Conservation (phyloP, 768 basidiomycete species). For the Tricholoma sp. region DNA sequence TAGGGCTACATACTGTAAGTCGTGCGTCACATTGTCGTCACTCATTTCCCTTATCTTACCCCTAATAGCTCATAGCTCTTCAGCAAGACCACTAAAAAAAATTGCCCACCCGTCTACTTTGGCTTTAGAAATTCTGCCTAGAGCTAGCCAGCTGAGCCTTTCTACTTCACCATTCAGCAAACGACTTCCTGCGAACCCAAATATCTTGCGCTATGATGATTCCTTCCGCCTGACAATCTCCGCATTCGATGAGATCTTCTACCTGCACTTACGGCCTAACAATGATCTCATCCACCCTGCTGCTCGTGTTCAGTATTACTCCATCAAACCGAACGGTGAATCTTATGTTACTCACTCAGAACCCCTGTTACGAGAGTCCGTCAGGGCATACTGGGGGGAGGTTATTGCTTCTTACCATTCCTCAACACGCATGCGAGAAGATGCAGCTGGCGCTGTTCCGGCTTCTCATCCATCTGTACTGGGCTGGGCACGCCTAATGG, state of each 20-base stretch:
- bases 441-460: constrained; percentile 49
- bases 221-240: constrained; percentile 65
- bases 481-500: constrained; percentile 77
- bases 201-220: constrained; percentile 60
- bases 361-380: constrained; percentile 58
- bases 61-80: constrained; percentile 40
- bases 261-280: constrained; percentile 75
- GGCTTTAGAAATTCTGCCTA: constrained; percentile 54
- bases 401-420: constrained; percentile 60
- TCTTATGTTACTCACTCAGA: constrained; percentile 47
- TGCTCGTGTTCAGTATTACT: constrained; percentile 66
- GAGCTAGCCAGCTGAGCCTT: constrained; percentile 22
- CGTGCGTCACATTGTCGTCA: constrained; percentile 3
- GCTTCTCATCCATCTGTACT: constrained; percentile 42
- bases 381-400: constrained; percentile 71
- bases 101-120: constrained; percentile 45
- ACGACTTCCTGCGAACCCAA: constrained; percentile 32
- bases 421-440: constrained; percentile 52
- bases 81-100: constrained; percentile 43
- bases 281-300: constrained; percentile 74
- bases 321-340: constrained; percentile 43
- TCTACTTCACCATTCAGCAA: constrained; percentile 23
- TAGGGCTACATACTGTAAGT: constrained; percentile 26
- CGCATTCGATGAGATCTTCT: constrained; percentile 60
- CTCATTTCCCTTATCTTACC: background rate